These are phyloP conservation scores for Hymenoscyphus occultus DNA, from an alignment of 2,329 filamentous ascomycete genomes.

Conservation along the genomic window DNA sequence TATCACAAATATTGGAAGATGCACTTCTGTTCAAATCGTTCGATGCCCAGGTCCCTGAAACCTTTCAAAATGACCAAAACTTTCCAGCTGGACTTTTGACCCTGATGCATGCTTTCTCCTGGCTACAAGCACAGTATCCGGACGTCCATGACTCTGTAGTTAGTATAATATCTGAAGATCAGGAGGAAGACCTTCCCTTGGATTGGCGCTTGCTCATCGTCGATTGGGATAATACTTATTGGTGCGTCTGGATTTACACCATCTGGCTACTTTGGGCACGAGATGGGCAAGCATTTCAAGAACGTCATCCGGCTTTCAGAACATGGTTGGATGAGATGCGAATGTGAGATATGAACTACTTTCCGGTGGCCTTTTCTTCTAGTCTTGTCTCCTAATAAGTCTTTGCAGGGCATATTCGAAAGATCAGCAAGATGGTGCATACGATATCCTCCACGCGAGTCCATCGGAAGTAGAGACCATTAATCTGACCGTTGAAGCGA, in stretches of 20 bases:
- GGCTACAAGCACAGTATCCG: slow-evolving; percentile 18
- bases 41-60: slow-evolving; percentile 7
- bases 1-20: slow-evolving; percentile 11
- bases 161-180: slow-evolving; percentile 26
- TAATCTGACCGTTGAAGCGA: slow-evolving; percentile 18
- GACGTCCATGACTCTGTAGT: slow-evolving; percentile 15
- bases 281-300: slow-evolving; percentile 15
- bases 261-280: slow-evolving; percentile 19
- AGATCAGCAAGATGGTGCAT: neutral
- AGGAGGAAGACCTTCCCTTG: slow-evolving; percentile 30
- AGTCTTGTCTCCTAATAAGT: neutral
- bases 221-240: slow-evolving; percentile 31
- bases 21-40: slow-evolving; percentile 14
- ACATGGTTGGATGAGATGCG: slow-evolving; percentile 17
- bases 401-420: neutral
- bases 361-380: slow-evolving; percentile 2
- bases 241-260: slow-evolving; percentile 29
- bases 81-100: slow-evolving; percentile 20
- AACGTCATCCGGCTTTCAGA: slow-evolving; percentile 10
- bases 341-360: slow-evolving; percentile 5
- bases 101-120: slow-evolving; percentile 27
- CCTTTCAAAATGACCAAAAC: neutral
- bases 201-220: slow-evolving; percentile 27
- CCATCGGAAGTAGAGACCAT: slow-evolving; percentile 22
- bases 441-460: slow-evolving; percentile 14